Base-by-base conservation (phyloP, 2,329 filamentous ascomycete species). In the Westerdykella ornata region DNA sequence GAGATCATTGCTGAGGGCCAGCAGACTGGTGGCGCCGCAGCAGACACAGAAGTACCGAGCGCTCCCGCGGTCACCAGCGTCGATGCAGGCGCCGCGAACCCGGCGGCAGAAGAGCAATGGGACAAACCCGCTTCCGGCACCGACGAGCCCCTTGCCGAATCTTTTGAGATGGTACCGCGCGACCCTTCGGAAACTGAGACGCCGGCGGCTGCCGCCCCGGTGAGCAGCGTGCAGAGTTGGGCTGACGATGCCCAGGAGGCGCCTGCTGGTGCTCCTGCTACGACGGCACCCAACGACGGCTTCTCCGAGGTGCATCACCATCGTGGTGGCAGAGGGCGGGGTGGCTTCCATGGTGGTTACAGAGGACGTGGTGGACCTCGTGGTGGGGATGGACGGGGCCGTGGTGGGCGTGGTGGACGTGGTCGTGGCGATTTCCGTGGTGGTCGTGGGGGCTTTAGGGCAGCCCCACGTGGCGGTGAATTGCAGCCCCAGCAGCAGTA, bases 111-210 rank as follows among this genome's bases (percentile, higher is more conserved):
- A 59, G 76, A 74, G 48, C 78, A 82, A 50, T 86, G 81, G 82
- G 82, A 86, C 52, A 70, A 72, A 38, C 70, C 73, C 44, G 62
- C 66, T 36, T 61, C 64, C 32, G 68, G 65, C 13, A 68, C 72
- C 16, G 68, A 72, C 37, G 69, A 74, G 41, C 70, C 74, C 17
- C 60, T 74, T 32, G 70, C 73, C 19, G 85, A 89, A 51, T 77
- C 74, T 39, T 92, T 86, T 78, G 83, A 94, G 45, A 80, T 88
- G 62, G 73, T 86, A 34, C 80, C 86, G 38, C 80, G 83, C 42
- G 79, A 89, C 57, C 76, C 82, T 35, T 70, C 78, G 38, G 88
- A 94, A 72, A 82, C 84, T 4, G 85, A 92, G 47, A 79, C 75
- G 29, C 80, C 78, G 29, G 62, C 79, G 32, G 68, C 74, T 35